Conservation (phyloP, 345 rosid genomes). For the sweet orange (Citrus sinensis) region DNA sequence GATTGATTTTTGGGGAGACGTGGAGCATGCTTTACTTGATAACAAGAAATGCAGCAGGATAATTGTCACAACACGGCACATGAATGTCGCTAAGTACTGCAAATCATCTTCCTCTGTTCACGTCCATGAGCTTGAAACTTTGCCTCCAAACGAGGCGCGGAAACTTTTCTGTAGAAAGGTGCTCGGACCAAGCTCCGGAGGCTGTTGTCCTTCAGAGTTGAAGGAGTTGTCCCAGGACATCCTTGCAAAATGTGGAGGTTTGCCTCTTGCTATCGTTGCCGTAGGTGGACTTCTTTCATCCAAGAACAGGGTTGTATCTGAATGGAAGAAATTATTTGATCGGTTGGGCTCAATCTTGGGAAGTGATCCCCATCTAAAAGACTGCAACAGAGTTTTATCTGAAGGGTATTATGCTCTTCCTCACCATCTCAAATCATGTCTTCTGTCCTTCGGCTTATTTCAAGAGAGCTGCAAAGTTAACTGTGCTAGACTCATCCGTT, state of each 20-base stretch:
- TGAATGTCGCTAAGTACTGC: not conserved
- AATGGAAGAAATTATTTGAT: not conserved
- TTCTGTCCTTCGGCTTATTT: constrained; percentile 22
- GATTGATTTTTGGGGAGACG: constrained; percentile 11
- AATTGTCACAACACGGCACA: constrained; percentile 13
- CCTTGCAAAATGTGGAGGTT: too few species aligned
- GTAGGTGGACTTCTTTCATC: constrained; percentile 12
- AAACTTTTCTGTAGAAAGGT: not conserved
- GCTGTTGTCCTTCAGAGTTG: too few species aligned
- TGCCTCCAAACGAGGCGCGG: not conserved
- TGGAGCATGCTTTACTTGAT: constrained; percentile 16
- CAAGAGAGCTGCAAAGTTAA: constrained; percentile 13
- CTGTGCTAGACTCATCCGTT: not conserved
- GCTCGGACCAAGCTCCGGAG: too few species aligned
- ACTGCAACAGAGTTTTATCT: not conserved
- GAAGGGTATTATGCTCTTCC: constrained; percentile 23
- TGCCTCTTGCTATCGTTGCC: not conserved
- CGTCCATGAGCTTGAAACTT: not conserved
- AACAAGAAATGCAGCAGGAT: constrained; percentile 8
- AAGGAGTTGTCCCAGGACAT: too few species aligned
- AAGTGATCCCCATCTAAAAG: not conserved
- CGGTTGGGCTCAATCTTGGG: constrained; percentile 4
- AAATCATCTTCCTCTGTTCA: too few species aligned
- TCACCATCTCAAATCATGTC: constrained; percentile 15
- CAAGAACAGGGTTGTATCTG: not conserved